A percentile compares a stretch with the other conserved stretches of the same genome.
Conservation (phyloP, 306 rosid species). For the Ormosia emarginata region DNA sequence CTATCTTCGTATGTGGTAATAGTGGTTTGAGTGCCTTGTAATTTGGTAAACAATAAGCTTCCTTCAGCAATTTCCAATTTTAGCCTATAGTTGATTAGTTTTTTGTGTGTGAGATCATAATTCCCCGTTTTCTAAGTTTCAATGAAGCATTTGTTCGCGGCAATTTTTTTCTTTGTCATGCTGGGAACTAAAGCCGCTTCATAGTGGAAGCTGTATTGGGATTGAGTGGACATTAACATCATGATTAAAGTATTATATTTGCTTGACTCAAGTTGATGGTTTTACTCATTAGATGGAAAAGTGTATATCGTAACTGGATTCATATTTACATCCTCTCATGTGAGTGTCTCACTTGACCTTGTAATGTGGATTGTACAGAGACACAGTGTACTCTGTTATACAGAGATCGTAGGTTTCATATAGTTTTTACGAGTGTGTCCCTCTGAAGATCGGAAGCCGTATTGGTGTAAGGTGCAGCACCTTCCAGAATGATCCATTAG, state of each 20-base stretch:
- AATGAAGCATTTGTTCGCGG: slow-evolving; percentile 23
- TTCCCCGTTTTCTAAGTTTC: not conserved
- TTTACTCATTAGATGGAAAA: not conserved
- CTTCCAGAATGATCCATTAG: too few relatives aligned
- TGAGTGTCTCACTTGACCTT: not conserved
- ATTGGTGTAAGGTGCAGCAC: too few relatives aligned
- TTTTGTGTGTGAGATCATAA: slow-evolving; percentile 35
- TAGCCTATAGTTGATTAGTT: slow-evolving; percentile 42
- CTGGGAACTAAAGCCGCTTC: slow-evolving; percentile 19
- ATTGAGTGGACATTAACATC: not conserved
- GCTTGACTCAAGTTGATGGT: not conserved
- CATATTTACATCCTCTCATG: not conserved
- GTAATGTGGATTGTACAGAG: too few relatives aligned
- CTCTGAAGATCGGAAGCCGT: too few relatives aligned
- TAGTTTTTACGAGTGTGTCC: too few relatives aligned
- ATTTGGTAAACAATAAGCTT: slow-evolving; percentile 65
- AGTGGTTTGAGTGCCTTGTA: slow-evolving; percentile 53
- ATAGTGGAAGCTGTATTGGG: slow-evolving; percentile 18
- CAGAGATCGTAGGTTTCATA: too few relatives aligned
- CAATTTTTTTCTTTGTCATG: slow-evolving; percentile 20
- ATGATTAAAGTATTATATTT: slow-evolving; percentile 5
- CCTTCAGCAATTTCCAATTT: slow-evolving; percentile 44
- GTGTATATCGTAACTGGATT: not conserved
- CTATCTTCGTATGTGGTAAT: slow-evolving; percentile 49
- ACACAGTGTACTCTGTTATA: too few relatives aligned